These are phyloP conservation scores for Boletus rubroflammeus DNA, from an alignment of 768 basidiomycete species.

Conservation along the genomic window DNA sequence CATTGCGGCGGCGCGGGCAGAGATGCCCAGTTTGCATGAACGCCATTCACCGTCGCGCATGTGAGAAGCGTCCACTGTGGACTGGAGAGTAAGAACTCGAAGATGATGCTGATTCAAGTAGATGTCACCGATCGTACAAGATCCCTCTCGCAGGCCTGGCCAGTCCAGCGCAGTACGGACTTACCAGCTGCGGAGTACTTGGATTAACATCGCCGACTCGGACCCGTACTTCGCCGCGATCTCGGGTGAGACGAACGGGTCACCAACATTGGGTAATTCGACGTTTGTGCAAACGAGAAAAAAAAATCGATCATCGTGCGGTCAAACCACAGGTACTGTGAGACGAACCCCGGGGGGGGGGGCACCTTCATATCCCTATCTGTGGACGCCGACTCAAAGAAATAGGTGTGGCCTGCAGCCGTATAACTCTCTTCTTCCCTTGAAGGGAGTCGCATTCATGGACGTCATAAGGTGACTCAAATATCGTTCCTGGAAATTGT, in stretches of 20 bases:
- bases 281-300: neutral
- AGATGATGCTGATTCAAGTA: too few species aligned
- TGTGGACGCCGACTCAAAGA: neutral
- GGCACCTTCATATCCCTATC: too few species aligned
- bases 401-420: neutral
- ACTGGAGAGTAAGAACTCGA: neutral
- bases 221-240: neutral
- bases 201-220: neutral
- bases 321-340: neutral
- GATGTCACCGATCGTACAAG: neutral
- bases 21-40: neutral
- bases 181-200: neutral
- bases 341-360: too few species aligned
- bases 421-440: neutral
- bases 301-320: neutral
- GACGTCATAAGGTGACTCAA: neutral
- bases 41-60: neutral
- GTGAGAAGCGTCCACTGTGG: neutral
- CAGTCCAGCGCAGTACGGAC: neutral
- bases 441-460: neutral
- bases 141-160: neutral
- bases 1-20: neutral
- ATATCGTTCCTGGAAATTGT: neutral
- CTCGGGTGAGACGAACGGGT: slow-evolving; percentile 1
- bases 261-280: neutral